Conservation (phyloP, 257 asterid genomes). For the Solanum chmielewskii region DNA sequence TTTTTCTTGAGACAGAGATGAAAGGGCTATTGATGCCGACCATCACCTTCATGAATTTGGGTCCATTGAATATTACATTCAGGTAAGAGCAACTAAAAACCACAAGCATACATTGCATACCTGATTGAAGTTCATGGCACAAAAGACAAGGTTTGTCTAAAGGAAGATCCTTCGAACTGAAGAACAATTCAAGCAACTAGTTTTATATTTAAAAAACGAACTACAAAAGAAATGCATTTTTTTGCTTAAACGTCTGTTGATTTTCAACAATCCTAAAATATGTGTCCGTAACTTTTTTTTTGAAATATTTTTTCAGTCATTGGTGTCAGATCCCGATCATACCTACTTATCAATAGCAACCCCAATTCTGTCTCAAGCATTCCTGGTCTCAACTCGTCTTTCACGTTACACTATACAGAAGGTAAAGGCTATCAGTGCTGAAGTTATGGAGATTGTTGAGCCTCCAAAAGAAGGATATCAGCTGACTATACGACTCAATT, state of each 20-base stretch:
- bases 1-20: constrained; percentile 31
- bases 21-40: constrained; percentile 48
- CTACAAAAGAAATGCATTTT: background rate
- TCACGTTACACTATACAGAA: constrained; percentile 42
- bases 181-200: background rate
- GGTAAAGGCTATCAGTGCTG: constrained; percentile 53
- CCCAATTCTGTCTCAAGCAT: constrained; percentile 62
- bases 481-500: constrained; percentile 53
- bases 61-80: constrained; percentile 68
- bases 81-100: constrained; percentile 25
- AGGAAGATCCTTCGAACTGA: background rate
- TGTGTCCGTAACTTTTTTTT: background rate
- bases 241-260: background rate
- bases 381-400: constrained; percentile 31
- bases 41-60: constrained; percentile 80
- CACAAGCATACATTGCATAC: background rate
- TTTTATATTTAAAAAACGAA: background rate
- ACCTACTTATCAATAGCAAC: constrained; percentile 66
- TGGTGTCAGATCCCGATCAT: constrained; percentile 44
- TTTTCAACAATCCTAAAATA: background rate
- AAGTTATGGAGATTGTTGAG: constrained; percentile 43
- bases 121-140: background rate
- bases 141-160: background rate
- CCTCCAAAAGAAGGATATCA: constrained; percentile 65
- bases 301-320: constrained; percentile 27